A percentile compares a stretch with the other conserved stretches of the same genome.
Evolutionary conservation across 257 asterid species (phyloP).

Genomic region (Asclepias syriaca): DNA sequence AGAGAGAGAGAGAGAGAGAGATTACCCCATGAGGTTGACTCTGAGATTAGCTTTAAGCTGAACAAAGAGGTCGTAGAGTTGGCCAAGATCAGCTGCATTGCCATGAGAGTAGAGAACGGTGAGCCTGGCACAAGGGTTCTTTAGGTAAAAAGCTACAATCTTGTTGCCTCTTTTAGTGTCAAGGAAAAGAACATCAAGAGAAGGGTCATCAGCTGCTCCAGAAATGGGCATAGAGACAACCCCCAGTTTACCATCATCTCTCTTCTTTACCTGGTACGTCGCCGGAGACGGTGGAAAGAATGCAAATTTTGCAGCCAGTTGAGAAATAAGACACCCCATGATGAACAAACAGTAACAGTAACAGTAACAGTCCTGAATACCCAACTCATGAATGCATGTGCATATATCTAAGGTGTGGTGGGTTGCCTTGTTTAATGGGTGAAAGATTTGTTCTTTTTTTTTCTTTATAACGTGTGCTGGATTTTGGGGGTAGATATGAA

Average conservation of each 20-base stretch:
- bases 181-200: constrained; percentile 62
- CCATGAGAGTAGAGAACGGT: constrained; percentile 91
- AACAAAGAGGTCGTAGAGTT: constrained; percentile 88
- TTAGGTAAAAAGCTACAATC: constrained; percentile 81
- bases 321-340: constrained; percentile 90
- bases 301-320: constrained; percentile 91
- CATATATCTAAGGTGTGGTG: constrained; percentile 12
- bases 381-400: constrained; percentile 58
- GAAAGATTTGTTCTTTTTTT: background rate
- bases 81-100: constrained; percentile 99
- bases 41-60: constrained; percentile 96
- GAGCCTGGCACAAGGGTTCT: constrained; percentile 84
- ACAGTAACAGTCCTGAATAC: constrained; percentile 23
- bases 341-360: constrained; percentile 11
- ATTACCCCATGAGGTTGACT: constrained; percentile 89
- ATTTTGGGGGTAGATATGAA: constrained; percentile 21
- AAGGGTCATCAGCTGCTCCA: constrained; percentile 58
- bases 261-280: constrained; percentile 73
- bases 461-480: constrained; percentile 8
- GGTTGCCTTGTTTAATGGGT: background rate
- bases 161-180: constrained; percentile 79
- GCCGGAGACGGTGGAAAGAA: constrained; percentile 95
- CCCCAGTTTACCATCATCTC: constrained; percentile 70
- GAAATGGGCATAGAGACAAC: constrained; percentile 64
- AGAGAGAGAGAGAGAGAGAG: background rate